Base-by-base conservation (phyloP, 495 filamentous ascomycete genomes). In the Oleoguttula mirabilis region DNA sequence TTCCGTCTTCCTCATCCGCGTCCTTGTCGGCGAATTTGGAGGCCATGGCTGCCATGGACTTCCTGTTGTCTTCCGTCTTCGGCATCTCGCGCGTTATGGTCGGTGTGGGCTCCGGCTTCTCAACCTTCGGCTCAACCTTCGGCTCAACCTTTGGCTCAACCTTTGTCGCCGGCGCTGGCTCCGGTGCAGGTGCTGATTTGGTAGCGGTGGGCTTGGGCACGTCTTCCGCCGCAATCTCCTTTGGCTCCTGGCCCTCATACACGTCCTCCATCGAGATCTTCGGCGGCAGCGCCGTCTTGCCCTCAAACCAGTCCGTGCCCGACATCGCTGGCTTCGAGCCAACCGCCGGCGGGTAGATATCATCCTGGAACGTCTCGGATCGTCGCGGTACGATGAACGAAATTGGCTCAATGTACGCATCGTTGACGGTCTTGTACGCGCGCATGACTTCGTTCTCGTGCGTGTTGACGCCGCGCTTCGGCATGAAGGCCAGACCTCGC, bases 391-490 rank as follows among this genome's bases (percentile, higher is more conserved):
- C 90, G 41, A 94, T 88, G 64, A 98, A 98, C 0, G 92, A 94
- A 55, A 98, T 80, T 8, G 90, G 90, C 58, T 98, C 88, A 54
- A 98, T 85, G 60, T 92, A 93, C 8, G 69, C 62, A 60, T 98
- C 92, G 57, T 86, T 88, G 56, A 95, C 82, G 0, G 88, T 95
- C 73, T 96, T 96, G 73, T 81, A 98, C 32, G 82, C 88, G 44
- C 90, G 77, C 68, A 93, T 83, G 22, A 98, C 76, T 62, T 98
- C 90, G 52, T 95, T 96, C 48, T 96, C 90, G 61, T 94, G 87
- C 32, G 88, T 67, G 59, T 94, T 90, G 44, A 98, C 79, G 51
- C 88, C 90, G 17, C 90, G 83, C 64, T 93, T 90, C 16, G 90
- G 92, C 54, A 98, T 62, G 62, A 98, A 98, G 2, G 87, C 92